Conservation (phyloP, 805 yeast genomes). For the Lipomyces yamadae region DNA sequence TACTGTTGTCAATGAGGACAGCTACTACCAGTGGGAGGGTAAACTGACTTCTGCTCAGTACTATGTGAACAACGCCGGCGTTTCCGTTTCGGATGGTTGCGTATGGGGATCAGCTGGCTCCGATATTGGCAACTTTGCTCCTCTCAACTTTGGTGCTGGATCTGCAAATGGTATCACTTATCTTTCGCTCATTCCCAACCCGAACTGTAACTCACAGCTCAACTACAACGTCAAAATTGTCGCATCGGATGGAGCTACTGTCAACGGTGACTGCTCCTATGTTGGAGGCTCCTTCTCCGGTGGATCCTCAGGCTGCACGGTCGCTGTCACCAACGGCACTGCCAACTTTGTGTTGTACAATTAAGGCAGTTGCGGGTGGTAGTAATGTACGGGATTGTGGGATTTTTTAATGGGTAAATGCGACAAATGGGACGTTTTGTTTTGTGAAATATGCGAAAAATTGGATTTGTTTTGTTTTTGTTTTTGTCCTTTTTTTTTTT, state of each 20-base stretch:
- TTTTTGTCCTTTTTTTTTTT: background rate
- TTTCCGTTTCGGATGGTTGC: conserved; percentile 87
- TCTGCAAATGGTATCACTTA: conserved; percentile 65
- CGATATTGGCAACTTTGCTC: conserved; percentile 97
- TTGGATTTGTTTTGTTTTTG: background rate
- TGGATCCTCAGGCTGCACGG: conserved; percentile 84
- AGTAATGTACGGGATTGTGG: background rate
- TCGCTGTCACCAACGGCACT: conserved; percentile 79
- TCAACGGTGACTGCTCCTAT: conserved; percentile 78
- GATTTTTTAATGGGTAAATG: background rate
- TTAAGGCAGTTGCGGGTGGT: background rate
- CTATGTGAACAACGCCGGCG: conserved; percentile 97
- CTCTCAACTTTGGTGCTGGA: conserved; percentile 93
- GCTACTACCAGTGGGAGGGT: conserved; percentile 84
- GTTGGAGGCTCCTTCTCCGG: conserved; percentile 70
- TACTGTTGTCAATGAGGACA: conserved; percentile 76
- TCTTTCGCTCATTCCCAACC: conserved; percentile 78
- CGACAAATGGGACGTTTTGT: background rate
- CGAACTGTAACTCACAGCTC: conserved; percentile 78
- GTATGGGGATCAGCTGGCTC: conserved; percentile 85
- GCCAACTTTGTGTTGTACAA: conserved; percentile 80
- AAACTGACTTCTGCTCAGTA: conserved; percentile 87
- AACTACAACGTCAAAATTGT: conserved; percentile 80
- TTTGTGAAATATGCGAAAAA: background rate
- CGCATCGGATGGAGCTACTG: conserved; percentile 64